Evolutionary conservation across 2,329 filamentous ascomycete genomes (phyloP).

Genomic region (Hymenoscyphus albidus): DNA sequence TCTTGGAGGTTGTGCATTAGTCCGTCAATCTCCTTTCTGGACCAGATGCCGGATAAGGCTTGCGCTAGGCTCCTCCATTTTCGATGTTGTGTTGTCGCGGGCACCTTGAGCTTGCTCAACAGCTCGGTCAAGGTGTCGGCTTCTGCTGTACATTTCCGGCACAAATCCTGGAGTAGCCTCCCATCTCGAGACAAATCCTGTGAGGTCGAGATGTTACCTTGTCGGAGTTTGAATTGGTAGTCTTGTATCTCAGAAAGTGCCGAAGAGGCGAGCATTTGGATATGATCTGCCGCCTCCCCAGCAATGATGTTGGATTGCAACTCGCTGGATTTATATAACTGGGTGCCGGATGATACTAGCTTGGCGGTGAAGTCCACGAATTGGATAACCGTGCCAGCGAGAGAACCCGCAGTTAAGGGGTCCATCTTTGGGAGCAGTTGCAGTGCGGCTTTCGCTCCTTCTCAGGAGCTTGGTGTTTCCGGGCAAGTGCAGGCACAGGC

Average conservation of each 20-base stretch:
- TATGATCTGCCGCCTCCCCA: not conserved
- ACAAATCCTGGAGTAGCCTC: not conserved
- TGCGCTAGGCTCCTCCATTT: not conserved
- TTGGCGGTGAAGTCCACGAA: slow-evolving; percentile 1
- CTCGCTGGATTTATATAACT: not conserved
- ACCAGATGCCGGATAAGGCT: not conserved
- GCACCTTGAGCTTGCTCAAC: not conserved
- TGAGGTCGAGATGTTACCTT: not conserved
- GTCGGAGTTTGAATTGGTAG: not conserved
- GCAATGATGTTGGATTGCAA: not conserved
- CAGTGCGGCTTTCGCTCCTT: too few relatives aligned
- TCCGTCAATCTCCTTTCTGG: not conserved
- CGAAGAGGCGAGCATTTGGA: not conserved
- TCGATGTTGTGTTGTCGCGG: not conserved
- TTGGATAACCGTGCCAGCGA: not conserved
- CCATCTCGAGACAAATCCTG: not conserved
- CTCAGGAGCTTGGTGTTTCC: not conserved
- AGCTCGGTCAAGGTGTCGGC: not conserved
- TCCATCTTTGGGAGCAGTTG: too few relatives aligned
- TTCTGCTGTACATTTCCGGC: not conserved
- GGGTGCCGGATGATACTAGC: not conserved
- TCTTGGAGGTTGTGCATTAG: not conserved
- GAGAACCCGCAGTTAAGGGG: too few relatives aligned
- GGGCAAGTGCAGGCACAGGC: too few relatives aligned
- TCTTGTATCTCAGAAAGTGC: not conserved